These are phyloP conservation scores for Sugiyamaella valdiviana DNA, from an alignment of 805 yeast genomes.

Conservation along the genomic window DNA sequence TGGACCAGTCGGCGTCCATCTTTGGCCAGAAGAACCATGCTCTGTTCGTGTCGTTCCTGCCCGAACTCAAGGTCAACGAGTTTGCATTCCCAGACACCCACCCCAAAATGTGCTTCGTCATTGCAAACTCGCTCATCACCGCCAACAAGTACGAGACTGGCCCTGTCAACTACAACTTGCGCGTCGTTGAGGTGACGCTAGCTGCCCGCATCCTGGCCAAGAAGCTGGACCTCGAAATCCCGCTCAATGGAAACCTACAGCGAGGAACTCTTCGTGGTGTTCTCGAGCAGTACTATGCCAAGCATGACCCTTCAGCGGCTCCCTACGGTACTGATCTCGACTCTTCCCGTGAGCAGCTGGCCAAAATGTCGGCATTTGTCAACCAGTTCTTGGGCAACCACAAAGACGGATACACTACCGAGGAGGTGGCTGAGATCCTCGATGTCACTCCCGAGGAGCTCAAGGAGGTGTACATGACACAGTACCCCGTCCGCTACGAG, in stretches of 20 bases:
- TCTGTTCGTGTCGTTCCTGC: constrained; percentile 54
- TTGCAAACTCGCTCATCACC: constrained; percentile 56
- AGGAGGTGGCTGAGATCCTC: constrained; percentile 41
- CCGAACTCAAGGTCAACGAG: constrained; percentile 49
- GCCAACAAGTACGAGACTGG: constrained; percentile 67
- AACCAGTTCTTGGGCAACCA: constrained; percentile 38
- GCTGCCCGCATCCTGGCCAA: constrained; percentile 56
- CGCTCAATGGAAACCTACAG: constrained; percentile 44
- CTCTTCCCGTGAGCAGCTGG: constrained; percentile 39
- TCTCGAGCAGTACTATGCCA: constrained; percentile 44
- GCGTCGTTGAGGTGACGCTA: constrained; percentile 67
- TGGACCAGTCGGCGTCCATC: constrained; percentile 71
- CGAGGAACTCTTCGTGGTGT: constrained; percentile 63
- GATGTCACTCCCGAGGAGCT: constrained; percentile 41
- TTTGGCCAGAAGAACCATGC: constrained; percentile 57
- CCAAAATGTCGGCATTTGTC: constrained; percentile 38
- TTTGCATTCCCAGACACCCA: constrained; percentile 45
- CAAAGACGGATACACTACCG: constrained; percentile 45
- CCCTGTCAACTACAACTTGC: constrained; percentile 59
- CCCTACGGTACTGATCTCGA: constrained; percentile 40
- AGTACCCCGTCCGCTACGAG: constrained; percentile 54
- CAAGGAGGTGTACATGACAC: constrained; percentile 39
- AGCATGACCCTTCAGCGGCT: constrained; percentile 20
- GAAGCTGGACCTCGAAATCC: constrained; percentile 39
- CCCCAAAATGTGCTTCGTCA: constrained; percentile 46